These are phyloP conservation scores for Saturnispora zaruensis DNA, from an alignment of 805 yeast genomes.

Conservation along the genomic window DNA sequence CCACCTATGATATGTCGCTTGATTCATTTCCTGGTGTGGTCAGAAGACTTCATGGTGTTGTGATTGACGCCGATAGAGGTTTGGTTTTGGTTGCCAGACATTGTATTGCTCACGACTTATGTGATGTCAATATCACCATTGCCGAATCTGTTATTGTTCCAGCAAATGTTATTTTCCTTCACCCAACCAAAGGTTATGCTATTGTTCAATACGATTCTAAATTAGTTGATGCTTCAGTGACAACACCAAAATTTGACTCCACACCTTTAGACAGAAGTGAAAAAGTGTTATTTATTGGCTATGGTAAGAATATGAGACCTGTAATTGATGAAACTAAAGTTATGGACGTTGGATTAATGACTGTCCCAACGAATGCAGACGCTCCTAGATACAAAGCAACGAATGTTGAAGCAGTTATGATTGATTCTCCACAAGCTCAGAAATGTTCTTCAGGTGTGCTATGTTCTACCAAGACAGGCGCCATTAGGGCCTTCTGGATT, in stretches of 20 bases:
- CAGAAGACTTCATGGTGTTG: constrained; percentile 64
- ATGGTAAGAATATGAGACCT: constrained; percentile 58
- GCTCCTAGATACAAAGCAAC: constrained; percentile 82
- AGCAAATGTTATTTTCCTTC: constrained; percentile 72
- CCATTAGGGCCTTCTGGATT: constrained; percentile 78
- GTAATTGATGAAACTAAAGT: constrained; percentile 69
- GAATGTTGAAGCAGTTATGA: constrained; percentile 65
- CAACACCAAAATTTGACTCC: constrained; percentile 54
- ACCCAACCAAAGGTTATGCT: constrained; percentile 82
- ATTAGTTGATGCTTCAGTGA: constrained; percentile 60
- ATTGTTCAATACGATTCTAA: constrained; percentile 74
- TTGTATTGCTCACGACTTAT: constrained; percentile 72
- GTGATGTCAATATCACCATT: constrained; percentile 67
- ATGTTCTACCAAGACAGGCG: constrained; percentile 61
- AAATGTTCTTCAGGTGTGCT: constrained; percentile 73
- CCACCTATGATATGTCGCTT: constrained; percentile 57
- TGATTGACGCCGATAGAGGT: constrained; percentile 74
- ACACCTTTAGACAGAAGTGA: constrained; percentile 65
- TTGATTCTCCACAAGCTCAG: constrained; percentile 63
- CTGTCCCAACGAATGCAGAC: constrained; percentile 57
- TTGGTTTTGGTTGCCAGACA: constrained; percentile 71
- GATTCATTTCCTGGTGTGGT: constrained; percentile 66
- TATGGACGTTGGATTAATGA: constrained; percentile 66
- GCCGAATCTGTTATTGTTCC: constrained; percentile 82
- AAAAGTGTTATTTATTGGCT: constrained; percentile 70